Base-by-base conservation (phyloP, 768 basidiomycete species). In the Clathrus columnatus region DNA sequence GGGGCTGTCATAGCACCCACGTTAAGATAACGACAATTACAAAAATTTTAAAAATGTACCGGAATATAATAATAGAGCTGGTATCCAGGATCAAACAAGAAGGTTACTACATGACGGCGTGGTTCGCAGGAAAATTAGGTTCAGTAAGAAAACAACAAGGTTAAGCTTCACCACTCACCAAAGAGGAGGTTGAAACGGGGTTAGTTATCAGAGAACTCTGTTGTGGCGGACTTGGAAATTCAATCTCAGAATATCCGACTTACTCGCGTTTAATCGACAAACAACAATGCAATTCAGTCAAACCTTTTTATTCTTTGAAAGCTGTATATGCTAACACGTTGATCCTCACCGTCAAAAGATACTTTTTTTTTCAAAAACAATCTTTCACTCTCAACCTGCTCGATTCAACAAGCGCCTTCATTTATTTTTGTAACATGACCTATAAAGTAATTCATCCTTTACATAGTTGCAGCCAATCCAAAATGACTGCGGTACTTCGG, bases 141-240 rank as follows among this genome's bases (percentile, higher is more conserved):
- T 55, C 32, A 21, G 16, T 45, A 47, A 23, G 2, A 47, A 47
- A 47, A 5, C 46, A 55, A 55, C 54, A 55, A 55, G 54, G 54
- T 55, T 55, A 55, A 55, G 48, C 54, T 55, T 55, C 44, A 48
- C 29, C 7, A 48, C 54, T 55, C 54, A 55, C 54, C 14, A 30
- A 55, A 47, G 54, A 55, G 54, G 54, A 55, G 54, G 54, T 55
- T 55, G 54, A 55, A 55, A 55, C 54, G 36, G 54, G 54, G 20
- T 55, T 18, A 10, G 26, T 55, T 53, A 53, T 28, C 54, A 29
- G 48, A 55, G 28, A 18, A 32, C 54, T 32, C 30, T 36, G 26
- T 36, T 36, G 36, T 36, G 6, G 54, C 54, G 54, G 54, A 48
- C 45, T 20, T 55, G 3, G 14, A 53, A 53, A 1, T 53, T 53